phyloP scores from a whole-genome alignment of 495 filamentous ascomycete genomes.

The Neurospora tetrasperma region DNA sequence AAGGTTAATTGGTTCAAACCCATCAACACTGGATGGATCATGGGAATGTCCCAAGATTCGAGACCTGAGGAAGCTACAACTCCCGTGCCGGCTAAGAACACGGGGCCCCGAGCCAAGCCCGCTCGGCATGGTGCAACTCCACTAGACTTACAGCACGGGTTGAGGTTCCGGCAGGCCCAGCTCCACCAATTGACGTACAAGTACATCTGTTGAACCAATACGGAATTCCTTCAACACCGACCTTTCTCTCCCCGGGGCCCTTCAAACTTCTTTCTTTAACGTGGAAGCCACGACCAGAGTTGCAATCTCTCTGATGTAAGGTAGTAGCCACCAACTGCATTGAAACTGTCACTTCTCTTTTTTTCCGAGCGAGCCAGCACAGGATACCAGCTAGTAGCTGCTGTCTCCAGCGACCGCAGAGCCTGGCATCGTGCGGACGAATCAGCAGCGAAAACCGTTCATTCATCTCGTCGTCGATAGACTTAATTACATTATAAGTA shows the following conservation, averaged over 20 bases:
- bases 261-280: too few relatives aligned
- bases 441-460: background rate
- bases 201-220: background rate
- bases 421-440: background rate
- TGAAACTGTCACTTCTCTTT: background rate
- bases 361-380: background rate
- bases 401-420: background rate
- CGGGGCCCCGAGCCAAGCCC: background rate
- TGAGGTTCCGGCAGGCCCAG: background rate
- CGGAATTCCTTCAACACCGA: background rate
- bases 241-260: background rate
- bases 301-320: too few relatives aligned
- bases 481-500: background rate
- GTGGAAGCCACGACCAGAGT: too few relatives aligned
- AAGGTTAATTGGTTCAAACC: background rate
- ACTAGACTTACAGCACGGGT: background rate
- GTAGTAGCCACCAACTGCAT: too few relatives aligned
- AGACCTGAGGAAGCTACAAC: background rate
- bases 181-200: background rate
- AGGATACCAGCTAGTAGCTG: background rate
- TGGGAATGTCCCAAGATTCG: background rate
- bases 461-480: background rate
- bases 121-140: background rate
- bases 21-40: background rate
- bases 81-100: background rate